Base-by-base conservation (phyloP, 345 rosid genomes). In the Citropsis articulata region DNA sequence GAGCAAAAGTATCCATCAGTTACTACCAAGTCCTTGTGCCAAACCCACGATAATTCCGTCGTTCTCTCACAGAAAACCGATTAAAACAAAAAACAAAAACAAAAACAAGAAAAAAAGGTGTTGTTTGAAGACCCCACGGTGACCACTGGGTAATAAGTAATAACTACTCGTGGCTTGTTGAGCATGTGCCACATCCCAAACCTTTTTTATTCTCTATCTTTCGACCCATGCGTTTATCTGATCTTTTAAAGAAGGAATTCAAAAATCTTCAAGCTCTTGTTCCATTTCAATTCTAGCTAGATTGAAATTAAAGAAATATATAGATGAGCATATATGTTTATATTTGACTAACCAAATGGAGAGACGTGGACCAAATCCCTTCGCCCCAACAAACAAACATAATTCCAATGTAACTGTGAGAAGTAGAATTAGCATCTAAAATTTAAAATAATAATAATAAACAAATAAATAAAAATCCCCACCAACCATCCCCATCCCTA, bases 401-500 rank as follows among this genome's bases (percentile, higher is more conserved):
- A 18, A 69, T 5, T 10, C 66, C 64, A 66, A 50, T 25, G 21
- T 67, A 19, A 35, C 31, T 55, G 9, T 45, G 36, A 35, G 22
- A 9, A 57, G 45, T 7, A 36, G 42, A 42, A 4, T 35, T 65
- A 33, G 21, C 19, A 12, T 10, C 24, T n/a, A 25, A 25, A 61
- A 21, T 38, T 7, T 0, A 8, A 45, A 75, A 42, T 31, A 31
- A 31, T 31, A 42, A 9, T 1, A 21, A 21, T 7, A 19, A n/a
- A n/a, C n/a, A n/a, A n/a, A 2, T 8, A 28, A 36, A 36, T 14
- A 56, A 12, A 8, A 21, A 55, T 30, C 67, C 27, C 73, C 28
- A 73, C 81, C 79, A 65, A 77, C 75, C 79, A 66, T 61, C 60
- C 50, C 79, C 81, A 76, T 42, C 48, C 24, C 83, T 38, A 38